These are phyloP conservation scores for Quercus ilex DNA, from an alignment of 306 rosid genomes.

Conservation along the genomic window DNA sequence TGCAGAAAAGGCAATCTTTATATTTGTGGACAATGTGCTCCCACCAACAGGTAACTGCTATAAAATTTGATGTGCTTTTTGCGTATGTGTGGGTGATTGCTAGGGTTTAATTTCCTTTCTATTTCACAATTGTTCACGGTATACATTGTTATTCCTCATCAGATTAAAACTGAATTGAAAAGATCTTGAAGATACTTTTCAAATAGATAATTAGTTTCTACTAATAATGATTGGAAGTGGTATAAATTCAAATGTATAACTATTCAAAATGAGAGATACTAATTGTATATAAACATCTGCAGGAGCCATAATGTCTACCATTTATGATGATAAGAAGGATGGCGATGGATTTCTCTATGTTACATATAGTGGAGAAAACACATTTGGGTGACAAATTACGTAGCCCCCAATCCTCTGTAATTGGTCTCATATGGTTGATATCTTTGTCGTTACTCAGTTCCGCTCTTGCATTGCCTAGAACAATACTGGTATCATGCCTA, in stretches of 20 bases:
- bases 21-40: slow-evolving; percentile 7
- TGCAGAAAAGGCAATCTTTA: background rate
- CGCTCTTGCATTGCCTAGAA: background rate
- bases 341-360: slow-evolving; percentile 10
- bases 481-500: background rate
- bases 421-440: background rate
- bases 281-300: background rate
- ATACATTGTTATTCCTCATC: background rate
- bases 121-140: background rate
- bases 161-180: background rate
- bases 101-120: background rate
- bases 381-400: slow-evolving; percentile 26
- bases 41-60: slow-evolving; percentile 4
- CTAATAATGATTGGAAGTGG: background rate
- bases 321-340: background rate
- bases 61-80: background rate
- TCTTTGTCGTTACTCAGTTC: background rate
- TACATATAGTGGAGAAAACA: slow-evolving; percentile 5
- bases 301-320: slow-evolving; percentile 1
- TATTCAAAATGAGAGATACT: background rate
- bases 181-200: background rate
- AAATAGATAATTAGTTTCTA: background rate
- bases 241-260: background rate
- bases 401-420: background rate
- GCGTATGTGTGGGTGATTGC: background rate